Base-by-base conservation (phyloP, 2,329 filamentous ascomycete species). In the Neonectria neomacrospora region DNA sequence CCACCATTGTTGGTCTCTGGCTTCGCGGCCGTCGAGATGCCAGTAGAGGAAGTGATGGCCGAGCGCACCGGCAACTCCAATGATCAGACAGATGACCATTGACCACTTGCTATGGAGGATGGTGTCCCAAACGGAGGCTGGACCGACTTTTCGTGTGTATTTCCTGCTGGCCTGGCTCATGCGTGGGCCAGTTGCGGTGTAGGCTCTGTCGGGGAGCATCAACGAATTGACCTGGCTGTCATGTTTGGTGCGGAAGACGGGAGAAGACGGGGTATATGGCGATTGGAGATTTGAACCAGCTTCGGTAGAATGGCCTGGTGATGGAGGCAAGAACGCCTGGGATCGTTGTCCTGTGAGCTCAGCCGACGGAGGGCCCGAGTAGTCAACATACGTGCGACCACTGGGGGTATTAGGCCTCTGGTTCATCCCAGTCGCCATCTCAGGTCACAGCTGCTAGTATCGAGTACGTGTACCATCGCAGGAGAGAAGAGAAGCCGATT, bases 61-160 rank as follows among this genome's bases (percentile, higher is more conserved):
- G 20, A 59, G 18, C 10, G 61, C 61, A 12, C 48, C 61, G 3
- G 32, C 51, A 3, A 63, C 41, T 16, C 61, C 61, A 22, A 63
- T 47, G 50, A 32, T 45, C 10, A 63, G 51, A 18, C 54, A 63
- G 8, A 55, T 59, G 16, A 63, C 51, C 61, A 63, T 63, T 32
- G 61, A 50, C 61, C 61, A 63, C 11, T 63, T 63, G 55, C 61
- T 59, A 11, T 54, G 22, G 20, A 63, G 50, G 23, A 60, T 23
- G 1, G 54, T 54, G 37, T 61, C 47, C 58, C 52, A 56, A 12
- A 58, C n/a, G 1, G 55, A 52, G 3, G 47, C 20, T 4, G 39
- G 55, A 8, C 45, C 39, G 2, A 37, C 32, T 12, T 47, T 30
- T 20, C 45, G 58, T 12, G 45, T 50, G 48, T 42, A 28, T 3